These are phyloP conservation scores for Fusarium duplospermum DNA, from an alignment of 2,329 filamentous ascomycete species.

Conservation along the genomic window DNA sequence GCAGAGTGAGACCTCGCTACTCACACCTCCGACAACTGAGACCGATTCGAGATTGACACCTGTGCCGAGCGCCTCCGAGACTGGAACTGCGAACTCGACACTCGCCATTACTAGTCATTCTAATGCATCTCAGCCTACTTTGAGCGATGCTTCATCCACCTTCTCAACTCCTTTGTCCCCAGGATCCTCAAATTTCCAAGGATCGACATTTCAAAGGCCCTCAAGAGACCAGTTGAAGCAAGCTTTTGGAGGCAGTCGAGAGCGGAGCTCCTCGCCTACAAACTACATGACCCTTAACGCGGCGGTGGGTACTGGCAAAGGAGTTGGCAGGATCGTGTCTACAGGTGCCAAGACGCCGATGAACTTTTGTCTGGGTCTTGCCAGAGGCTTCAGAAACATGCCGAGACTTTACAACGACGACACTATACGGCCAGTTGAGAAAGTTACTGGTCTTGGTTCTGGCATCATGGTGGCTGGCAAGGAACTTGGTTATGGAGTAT, in stretches of 20 bases:
- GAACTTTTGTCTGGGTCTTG: conserved; percentile 84
- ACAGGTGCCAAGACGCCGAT: conserved; percentile 84
- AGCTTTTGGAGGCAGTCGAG: conserved; percentile 16
- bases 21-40: conserved; percentile 6
- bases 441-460: conserved; percentile 80
- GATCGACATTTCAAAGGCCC: conserved; percentile 17
- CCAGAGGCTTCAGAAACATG: conserved; percentile 89
- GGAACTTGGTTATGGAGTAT: conserved; percentile 81
- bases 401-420: conserved; percentile 88
- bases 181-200: conserved; percentile 21
- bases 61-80: conserved; percentile 16
- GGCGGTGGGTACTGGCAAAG: conserved; percentile 73
- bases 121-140: conserved; percentile 36
- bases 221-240: conserved; percentile 33
- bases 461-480: conserved; percentile 83
- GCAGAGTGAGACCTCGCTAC: conserved; percentile 14
- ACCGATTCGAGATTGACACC: conserved; percentile 13
- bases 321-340: conserved; percentile 77
- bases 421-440: conserved; percentile 80
- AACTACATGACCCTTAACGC: conserved; percentile 60
- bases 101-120: conserved; percentile 24
- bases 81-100: conserved; percentile 8
- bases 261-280: conserved; percentile 34
- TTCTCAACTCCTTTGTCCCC: conserved; percentile 25
- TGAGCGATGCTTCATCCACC: conserved; percentile 39